Conservation (phyloP, 495 filamentous ascomycete genomes). For the Opeltia flavorubescens region DNA sequence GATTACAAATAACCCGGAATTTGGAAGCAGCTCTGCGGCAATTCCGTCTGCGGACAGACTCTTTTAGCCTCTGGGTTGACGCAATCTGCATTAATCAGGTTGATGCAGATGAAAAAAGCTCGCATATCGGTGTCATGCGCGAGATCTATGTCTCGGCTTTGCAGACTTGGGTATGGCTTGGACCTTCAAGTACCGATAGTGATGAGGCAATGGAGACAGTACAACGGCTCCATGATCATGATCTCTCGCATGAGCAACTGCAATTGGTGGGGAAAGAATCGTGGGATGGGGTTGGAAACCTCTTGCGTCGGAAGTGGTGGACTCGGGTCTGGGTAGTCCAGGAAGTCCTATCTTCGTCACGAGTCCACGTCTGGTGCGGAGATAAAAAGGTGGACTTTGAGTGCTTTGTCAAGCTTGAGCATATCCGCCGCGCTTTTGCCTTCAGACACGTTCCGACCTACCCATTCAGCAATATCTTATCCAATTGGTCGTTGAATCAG, state of each 20-base stretch:
- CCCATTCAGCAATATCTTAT: not conserved
- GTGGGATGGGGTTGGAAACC: not conserved
- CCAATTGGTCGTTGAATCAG: not conserved
- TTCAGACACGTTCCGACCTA: not conserved
- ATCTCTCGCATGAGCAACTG: not conserved
- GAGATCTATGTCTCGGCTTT: slow-evolving; percentile 15
- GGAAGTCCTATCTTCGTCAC: not conserved
- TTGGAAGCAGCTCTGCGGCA: not conserved
- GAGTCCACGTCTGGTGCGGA: not conserved
- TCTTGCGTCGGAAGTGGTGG: not conserved
- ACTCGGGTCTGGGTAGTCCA: not conserved
- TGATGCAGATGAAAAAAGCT: not conserved
- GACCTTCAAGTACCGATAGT: not conserved
- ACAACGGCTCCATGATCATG: not conserved
- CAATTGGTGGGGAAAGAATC: not conserved
- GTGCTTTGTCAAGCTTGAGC: not conserved
- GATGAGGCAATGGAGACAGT: not conserved
- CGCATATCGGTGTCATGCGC: slow-evolving; percentile 12
- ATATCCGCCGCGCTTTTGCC: not conserved
- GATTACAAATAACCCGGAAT: not conserved
- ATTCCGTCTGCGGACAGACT: not conserved
- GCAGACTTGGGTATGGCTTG: slow-evolving; percentile 15
- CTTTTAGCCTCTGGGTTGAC: slow-evolving; percentile 1
- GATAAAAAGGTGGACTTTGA: not conserved
- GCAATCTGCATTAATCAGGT: slow-evolving; percentile 6